Evolutionary conservation across 306 rosid species (phyloP).

Genomic region (Leucaena leucocephala): DNA sequence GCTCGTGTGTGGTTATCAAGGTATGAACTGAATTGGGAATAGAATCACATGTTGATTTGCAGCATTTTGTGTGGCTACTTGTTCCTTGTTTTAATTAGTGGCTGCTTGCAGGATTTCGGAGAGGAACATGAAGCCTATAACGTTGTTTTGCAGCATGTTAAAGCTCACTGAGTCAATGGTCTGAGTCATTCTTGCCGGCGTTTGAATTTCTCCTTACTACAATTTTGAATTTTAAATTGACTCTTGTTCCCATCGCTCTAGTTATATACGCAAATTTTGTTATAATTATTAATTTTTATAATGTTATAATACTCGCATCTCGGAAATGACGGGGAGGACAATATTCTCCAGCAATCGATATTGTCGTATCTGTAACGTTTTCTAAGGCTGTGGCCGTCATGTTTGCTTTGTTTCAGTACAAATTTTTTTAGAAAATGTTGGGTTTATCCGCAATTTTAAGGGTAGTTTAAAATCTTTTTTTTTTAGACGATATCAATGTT

Average conservation of each 20-base stretch:
- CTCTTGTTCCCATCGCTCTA: background rate
- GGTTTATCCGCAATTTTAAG: too few relatives aligned
- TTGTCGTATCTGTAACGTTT: too few relatives aligned
- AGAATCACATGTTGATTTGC: background rate
- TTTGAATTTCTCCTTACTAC: conserved; percentile 23
- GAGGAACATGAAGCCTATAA: conserved; percentile 56
- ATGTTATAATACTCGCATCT: too few relatives aligned
- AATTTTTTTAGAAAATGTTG: too few relatives aligned
- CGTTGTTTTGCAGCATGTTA: conserved; percentile 53
- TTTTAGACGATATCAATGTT: too few relatives aligned
- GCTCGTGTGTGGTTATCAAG: conserved; percentile 83
- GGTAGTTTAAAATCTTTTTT: too few relatives aligned
- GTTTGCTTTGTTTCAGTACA: too few relatives aligned
- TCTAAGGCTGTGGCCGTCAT: too few relatives aligned
- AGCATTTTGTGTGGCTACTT: background rate
- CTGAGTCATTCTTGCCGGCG: conserved; percentile 34
- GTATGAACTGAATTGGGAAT: conserved; percentile 39
- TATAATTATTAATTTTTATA: too few relatives aligned
- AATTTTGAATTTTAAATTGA: background rate
- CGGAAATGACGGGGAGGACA: too few relatives aligned
- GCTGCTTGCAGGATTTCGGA: conserved; percentile 47
- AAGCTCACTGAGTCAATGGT: conserved; percentile 33
- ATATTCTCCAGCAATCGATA: too few relatives aligned
- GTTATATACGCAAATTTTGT: background rate
- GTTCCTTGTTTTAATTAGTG: background rate